Conservation (phyloP, 2,329 filamentous ascomycete genomes). For the Penicillium brasilianum region DNA sequence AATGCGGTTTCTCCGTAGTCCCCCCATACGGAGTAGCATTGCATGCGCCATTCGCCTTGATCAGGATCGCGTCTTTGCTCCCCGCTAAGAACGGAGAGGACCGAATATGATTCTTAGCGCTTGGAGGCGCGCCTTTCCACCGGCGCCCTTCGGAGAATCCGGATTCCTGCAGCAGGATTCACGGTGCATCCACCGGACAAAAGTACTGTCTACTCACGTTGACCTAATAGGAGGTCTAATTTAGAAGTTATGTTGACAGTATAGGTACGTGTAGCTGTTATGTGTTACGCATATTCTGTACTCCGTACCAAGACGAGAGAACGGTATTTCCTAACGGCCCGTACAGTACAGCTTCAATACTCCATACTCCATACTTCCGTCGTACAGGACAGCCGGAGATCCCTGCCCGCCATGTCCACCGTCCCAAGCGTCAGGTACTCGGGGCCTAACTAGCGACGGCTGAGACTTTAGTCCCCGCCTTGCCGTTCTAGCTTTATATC, state of each 20-base stretch:
- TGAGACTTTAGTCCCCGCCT: slow-evolving; percentile 22
- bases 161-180: background rate
- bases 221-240: background rate
- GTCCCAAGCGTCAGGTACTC: slow-evolving; percentile 21
- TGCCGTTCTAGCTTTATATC: slow-evolving; percentile 19
- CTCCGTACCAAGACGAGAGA: background rate
- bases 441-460: slow-evolving; percentile 17
- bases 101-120: background rate
- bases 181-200: background rate
- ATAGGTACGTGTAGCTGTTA: background rate
- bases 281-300: background rate
- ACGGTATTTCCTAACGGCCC: background rate
- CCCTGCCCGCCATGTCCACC: slow-evolving; percentile 24
- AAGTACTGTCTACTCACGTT: slow-evolving; percentile 1
- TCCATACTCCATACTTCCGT: background rate
- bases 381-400: slow-evolving; percentile 27
- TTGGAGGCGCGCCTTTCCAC: background rate
- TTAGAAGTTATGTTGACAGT: background rate
- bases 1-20: background rate
- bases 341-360: background rate
- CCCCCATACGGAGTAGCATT: background rate
- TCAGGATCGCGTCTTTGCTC: background rate
- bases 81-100: background rate
- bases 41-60: background rate
- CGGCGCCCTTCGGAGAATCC: background rate